Evolutionary conservation across 257 asterid genomes (phyloP).

Genomic region (Jacaranda copaia): DNA sequence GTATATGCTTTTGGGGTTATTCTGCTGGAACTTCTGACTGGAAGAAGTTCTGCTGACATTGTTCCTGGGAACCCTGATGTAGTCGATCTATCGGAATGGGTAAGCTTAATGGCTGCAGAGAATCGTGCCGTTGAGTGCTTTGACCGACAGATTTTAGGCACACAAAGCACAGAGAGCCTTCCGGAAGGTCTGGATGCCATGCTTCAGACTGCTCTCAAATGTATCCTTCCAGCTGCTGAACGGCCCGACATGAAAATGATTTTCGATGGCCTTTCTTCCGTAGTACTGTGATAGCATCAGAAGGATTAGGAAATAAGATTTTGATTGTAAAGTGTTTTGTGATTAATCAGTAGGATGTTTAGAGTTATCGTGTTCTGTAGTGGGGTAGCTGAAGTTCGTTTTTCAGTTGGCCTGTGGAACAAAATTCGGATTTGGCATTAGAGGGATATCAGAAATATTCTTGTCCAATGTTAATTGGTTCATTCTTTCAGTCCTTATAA

Average conservation of each 20-base stretch:
- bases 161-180: slow-evolving; percentile 30
- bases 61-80: slow-evolving; percentile 57
- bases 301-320: not conserved
- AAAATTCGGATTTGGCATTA: not conserved
- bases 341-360: slow-evolving; percentile 28
- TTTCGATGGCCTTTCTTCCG: slow-evolving; percentile 66
- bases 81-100: slow-evolving; percentile 83
- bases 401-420: not conserved
- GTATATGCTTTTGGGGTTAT: slow-evolving; percentile 84
- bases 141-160: slow-evolving; percentile 49
- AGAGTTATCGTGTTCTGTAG: slow-evolving; percentile 9
- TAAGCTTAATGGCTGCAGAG: slow-evolving; percentile 61
- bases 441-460: not conserved
- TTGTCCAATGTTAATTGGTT: slow-evolving; percentile 9
- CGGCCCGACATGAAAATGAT: slow-evolving; percentile 79
- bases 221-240: slow-evolving; percentile 80
- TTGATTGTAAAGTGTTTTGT: slow-evolving; percentile 24
- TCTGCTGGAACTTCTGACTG: slow-evolving; percentile 75
- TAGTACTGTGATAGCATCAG: slow-evolving; percentile 36
- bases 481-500: slow-evolving; percentile 29
- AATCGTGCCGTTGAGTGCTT: slow-evolving; percentile 67
- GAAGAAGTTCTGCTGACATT: slow-evolving; percentile 68
- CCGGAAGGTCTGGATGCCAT: slow-evolving; percentile 49
- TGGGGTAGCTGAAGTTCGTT: slow-evolving; percentile 30
- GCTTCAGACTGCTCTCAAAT: slow-evolving; percentile 71